phyloP scores from a whole-genome alignment of 331 rosid genomes.

The Arachis monticola region DNA sequence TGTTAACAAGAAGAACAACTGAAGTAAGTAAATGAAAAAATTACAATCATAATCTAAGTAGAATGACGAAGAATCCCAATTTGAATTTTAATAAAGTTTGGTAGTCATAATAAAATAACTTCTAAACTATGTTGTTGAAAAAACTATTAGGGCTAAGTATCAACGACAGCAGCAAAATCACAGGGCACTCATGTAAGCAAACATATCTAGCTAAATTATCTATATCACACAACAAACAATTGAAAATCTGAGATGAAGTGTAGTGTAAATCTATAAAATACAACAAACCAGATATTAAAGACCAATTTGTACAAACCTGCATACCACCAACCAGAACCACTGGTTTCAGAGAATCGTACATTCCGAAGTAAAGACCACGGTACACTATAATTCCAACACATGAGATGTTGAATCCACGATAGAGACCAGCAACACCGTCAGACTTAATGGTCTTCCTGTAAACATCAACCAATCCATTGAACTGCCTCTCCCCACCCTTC shows the following conservation, averaged over 20 bases:
- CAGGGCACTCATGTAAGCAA: neutral
- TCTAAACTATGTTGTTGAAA: neutral
- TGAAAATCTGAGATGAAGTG: conserved; percentile 13
- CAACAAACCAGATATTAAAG: neutral
- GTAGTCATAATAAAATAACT: neutral
- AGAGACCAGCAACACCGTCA: conserved; percentile 90
- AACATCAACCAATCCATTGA: conserved; percentile 80
- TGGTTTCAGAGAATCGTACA: conserved; percentile 92
- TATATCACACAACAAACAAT: neutral
- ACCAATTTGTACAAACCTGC: conserved; percentile 61
- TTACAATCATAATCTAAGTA: neutral
- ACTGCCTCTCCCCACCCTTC: conserved; percentile 92
- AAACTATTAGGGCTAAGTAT: neutral
- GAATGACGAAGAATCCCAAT: neutral
- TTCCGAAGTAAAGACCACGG: conserved; percentile 91
- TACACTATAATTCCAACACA: conserved; percentile 85
- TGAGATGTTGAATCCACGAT: conserved; percentile 84
- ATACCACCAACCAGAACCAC: conserved; percentile 73
- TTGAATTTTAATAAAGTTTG: neutral
- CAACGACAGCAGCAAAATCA: neutral
- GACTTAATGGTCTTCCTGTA: conserved; percentile 74
- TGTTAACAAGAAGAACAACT: conserved; percentile 46
- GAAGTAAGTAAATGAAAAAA: conserved; percentile 13
- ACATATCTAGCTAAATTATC: neutral
- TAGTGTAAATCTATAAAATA: neutral